Evolutionary conservation across 2,329 filamentous ascomycete genomes (phyloP), one percentile per base, ranked within the genome.

Genomic region (Sporothrix curviconia): DNA sequence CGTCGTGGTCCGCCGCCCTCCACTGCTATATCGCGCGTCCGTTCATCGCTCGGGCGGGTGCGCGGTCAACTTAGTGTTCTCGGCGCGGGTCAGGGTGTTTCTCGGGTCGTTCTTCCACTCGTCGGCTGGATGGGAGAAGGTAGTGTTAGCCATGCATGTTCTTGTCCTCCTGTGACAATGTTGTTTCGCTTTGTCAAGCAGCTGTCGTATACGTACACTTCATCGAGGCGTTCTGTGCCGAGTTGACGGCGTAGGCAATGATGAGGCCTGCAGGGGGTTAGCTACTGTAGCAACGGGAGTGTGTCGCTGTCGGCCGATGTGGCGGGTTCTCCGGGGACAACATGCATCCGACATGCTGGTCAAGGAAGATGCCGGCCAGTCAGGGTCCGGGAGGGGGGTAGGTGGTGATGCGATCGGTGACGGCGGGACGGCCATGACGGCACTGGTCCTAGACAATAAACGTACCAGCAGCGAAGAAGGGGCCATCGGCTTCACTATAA

Each of bases 31-130:
- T 7, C 2, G 15, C n/a, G n/a, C n/a, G n/a, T n/a, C n/a, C n/a
- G n/a, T n/a, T n/a, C n/a, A n/a, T n/a, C n/a, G n/a, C n/a, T n/a
- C n/a, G n/a, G n/a, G n/a, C n/a, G n/a, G n/a, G n/a, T n/a, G 17
- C 37, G 24, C 3, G n/a, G 12, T 14, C 15, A 6, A 24, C 43
- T 50, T 59, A 62, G 59, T 68, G 66, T 68, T 66, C 51, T 59
- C 56, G 8, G 61, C 65, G 72, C 77, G 80, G 66, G 73, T 74
- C 67, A 79, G 78, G 65, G 85, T 85, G 83, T 96, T 96, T 75
- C 92, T 86, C 65, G 92, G 90, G 77, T 97, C 92, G 81, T 96
- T 95, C 86, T 92, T 95, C 84, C 83, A 96, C 79, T 97, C 90
- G 68, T 89, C 89, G 79, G 85, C 92, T 97, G 58, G 57, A 46